phyloP scores from a whole-genome alignment of 2,329 filamentous ascomycete genomes.

The Pseudogymnoascus sp. region DNA sequence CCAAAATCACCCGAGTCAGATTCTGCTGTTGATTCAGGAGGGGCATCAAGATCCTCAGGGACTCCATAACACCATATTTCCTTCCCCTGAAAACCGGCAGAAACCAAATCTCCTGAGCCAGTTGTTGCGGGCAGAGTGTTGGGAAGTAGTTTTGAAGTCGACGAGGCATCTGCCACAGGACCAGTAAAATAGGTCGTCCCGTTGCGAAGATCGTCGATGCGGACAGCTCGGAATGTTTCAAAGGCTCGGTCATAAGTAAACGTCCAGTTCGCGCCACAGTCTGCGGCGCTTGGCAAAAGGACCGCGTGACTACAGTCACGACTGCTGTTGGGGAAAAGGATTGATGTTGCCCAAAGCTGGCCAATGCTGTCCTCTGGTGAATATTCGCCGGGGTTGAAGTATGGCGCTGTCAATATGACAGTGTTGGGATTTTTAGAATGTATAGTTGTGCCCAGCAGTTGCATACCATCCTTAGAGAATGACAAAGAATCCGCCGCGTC shows the following conservation, averaged over 20 bases:
- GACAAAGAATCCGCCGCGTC: conserved; percentile 64
- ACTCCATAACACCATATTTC: conserved; percentile 75
- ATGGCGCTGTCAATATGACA: conserved; percentile 70
- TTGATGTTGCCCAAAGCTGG: conserved; percentile 77
- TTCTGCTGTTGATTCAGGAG: conserved; percentile 32
- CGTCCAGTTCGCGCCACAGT: conserved; percentile 64
- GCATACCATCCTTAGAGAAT: conserved; percentile 70
- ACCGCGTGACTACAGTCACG: conserved; percentile 71
- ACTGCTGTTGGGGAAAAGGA: conserved; percentile 74
- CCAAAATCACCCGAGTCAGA: conserved; percentile 3
- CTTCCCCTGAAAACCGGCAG: conserved; percentile 62
- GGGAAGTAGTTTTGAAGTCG: conserved; percentile 53
- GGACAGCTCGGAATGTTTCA: conserved; percentile 69
- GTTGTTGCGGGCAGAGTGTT: conserved; percentile 61
- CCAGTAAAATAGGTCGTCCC: conserved; percentile 74
- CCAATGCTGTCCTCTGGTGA: conserved; percentile 60
- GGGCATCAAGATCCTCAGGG: conserved; percentile 61
- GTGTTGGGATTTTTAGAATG: conserved; percentile 57
- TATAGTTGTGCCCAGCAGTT: conserved; percentile 67
- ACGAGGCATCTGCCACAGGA: conserved; percentile 45
- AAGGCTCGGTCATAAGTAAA: conserved; percentile 71
- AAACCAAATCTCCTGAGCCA: conserved; percentile 61
- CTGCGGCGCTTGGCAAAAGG: conserved; percentile 38
- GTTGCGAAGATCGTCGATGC: conserved; percentile 64
- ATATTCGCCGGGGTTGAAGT: conserved; percentile 63